A percentile compares a stretch with the other conserved stretches of the same genome.
Evolutionary conservation across 768 basidiomycete species (phyloP).

Genomic region (Mycena maculata): DNA sequence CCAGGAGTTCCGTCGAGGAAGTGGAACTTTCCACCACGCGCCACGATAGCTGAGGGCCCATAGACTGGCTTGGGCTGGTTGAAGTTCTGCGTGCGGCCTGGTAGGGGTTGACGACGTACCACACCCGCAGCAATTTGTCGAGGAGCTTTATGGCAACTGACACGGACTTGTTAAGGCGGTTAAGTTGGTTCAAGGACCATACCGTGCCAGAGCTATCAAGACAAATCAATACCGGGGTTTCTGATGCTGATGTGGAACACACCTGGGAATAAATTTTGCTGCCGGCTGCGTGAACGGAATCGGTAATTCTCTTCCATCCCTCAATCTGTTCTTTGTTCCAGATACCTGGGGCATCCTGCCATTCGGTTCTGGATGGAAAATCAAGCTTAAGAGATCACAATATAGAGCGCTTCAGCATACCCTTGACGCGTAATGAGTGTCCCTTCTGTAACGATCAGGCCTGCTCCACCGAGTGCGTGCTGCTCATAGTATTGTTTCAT

Average conservation of each 20-base stretch:
- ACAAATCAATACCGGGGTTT: too few species aligned
- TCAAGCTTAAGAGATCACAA: background rate
- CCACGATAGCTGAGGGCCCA: background rate
- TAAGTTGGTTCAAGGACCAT: background rate
- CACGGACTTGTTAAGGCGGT: slow-evolving; percentile 14
- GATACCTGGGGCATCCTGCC: slow-evolving; percentile 43
- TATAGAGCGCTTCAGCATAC: slow-evolving; percentile 36
- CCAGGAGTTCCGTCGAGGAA: slow-evolving; percentile 39
- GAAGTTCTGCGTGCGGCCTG: background rate
- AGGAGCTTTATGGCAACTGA: slow-evolving; percentile 39
- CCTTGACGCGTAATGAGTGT: slow-evolving; percentile 57
- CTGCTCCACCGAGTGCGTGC: slow-evolving; percentile 50
- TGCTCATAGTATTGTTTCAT: slow-evolving; percentile 55
- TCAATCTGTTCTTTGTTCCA: slow-evolving; percentile 45
- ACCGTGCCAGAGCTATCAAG: too few species aligned
- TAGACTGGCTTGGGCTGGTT: background rate
- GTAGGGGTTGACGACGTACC: background rate
- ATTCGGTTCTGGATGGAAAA: slow-evolving; percentile 39
- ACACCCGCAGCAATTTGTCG: slow-evolving; percentile 33
- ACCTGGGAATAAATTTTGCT: slow-evolving; percentile 47
- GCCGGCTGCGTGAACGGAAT: slow-evolving; percentile 48
- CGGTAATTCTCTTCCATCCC: slow-evolving; percentile 48
- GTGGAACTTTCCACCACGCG: slow-evolving; percentile 39
- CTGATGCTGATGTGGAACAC: too few species aligned
- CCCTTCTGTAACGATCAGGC: slow-evolving; percentile 54